Conservation (phyloP, 306 rosid genomes). For the Castanea sativa region DNA sequence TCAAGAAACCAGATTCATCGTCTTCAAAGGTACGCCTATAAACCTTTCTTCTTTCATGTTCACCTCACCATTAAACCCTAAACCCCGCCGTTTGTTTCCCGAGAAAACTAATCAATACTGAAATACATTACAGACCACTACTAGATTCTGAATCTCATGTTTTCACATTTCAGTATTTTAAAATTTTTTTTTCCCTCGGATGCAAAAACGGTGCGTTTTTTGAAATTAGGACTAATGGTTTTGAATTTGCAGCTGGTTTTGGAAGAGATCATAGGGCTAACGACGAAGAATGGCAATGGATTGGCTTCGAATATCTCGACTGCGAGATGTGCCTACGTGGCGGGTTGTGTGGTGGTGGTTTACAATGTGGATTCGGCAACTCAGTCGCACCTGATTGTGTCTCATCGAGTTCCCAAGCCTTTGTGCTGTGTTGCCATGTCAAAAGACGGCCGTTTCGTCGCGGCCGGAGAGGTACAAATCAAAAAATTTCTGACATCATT, state of each 20-base stretch:
- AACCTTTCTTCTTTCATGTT: background rate
- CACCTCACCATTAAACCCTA: conserved; percentile 10
- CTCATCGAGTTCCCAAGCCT: conserved; percentile 57
- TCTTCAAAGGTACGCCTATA: conserved; percentile 35
- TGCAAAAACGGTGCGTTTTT: too few species aligned
- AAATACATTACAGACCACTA: background rate
- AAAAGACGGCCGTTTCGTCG: conserved; percentile 56
- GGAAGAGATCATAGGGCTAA: conserved; percentile 69
- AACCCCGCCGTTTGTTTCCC: background rate
- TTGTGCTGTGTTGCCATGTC: conserved; percentile 70
- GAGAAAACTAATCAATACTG: background rate
- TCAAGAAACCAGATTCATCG: conserved; percentile 38
- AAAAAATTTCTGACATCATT: background rate
- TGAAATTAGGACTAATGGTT: background rate
- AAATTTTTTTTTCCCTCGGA: background rate
- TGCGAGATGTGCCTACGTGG: conserved; percentile 54
- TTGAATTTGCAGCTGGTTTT: conserved; percentile 46
- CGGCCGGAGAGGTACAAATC: conserved; percentile 71
- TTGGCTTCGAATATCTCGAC: conserved; percentile 48
- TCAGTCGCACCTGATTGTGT: conserved; percentile 62
- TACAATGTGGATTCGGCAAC: conserved; percentile 47
- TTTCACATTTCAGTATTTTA: too few species aligned
- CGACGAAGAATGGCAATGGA: conserved; percentile 57
- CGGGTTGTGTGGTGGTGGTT: conserved; percentile 67
- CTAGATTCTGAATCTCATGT: background rate